These are phyloP conservation scores for Coemansia sp. DNA, from an alignment of 192 early-diverging fungal genomes.

Conservation along the genomic window DNA sequence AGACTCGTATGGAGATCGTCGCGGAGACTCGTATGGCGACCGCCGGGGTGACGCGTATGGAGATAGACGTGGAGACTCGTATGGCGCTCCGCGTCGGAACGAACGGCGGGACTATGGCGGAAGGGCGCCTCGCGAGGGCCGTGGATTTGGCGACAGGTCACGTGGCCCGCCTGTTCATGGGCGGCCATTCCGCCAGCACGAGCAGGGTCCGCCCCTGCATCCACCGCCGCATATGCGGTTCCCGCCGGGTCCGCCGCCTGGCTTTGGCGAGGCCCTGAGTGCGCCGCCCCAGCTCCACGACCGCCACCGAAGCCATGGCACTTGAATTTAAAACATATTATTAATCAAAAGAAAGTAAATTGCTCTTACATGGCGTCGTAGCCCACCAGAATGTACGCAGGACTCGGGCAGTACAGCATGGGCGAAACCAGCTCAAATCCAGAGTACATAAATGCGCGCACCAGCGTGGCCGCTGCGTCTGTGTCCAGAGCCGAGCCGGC, in stretches of 20 bases:
- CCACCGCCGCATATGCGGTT: conserved; percentile 13
- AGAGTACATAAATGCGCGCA: conserved; percentile 66
- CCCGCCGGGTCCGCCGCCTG: conserved; percentile 8
- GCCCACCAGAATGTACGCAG: conserved; percentile 58
- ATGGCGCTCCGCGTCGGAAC: background rate
- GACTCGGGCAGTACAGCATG: conserved; percentile 57
- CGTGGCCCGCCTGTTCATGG: background rate
- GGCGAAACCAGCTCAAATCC: conserved; percentile 64
- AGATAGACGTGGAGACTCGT: background rate
- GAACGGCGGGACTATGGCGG: background rate
- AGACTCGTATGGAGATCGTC: background rate
- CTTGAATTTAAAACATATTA: background rate
- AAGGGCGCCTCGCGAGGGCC: background rate
- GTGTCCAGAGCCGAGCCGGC: conserved; percentile 3
- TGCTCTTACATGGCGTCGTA: conserved; percentile 57
- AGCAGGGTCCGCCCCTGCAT: background rate
- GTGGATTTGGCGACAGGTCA: conserved; percentile 5
- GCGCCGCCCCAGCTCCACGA: conserved; percentile 29
- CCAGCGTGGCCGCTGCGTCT: conserved; percentile 40
- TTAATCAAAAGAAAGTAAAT: conserved; percentile 6
- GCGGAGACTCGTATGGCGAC: background rate
- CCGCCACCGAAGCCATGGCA: conserved; percentile 5
- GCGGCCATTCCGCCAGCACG: background rate
- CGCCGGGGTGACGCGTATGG: background rate
- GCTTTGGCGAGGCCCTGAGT: conserved; percentile 12